Conservation (phyloP, 495 filamentous ascomycete genomes). For the Tricharina praecox region DNA sequence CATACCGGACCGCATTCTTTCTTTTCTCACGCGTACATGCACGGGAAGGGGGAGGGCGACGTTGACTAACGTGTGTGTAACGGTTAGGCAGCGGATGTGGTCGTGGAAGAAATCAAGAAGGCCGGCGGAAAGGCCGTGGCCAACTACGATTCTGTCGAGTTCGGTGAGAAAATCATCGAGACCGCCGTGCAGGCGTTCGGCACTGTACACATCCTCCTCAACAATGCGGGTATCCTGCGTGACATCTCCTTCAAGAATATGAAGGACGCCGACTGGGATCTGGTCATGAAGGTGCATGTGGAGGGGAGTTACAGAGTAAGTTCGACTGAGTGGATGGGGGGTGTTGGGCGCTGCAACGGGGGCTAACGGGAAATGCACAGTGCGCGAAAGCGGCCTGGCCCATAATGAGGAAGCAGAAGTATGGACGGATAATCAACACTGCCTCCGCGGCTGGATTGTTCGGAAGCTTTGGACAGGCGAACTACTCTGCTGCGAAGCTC, state of each 20-base stretch:
- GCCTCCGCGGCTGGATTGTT: slow-evolving; percentile 89
- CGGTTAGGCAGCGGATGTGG: slow-evolving; percentile 72
- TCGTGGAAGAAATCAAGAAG: slow-evolving; percentile 84
- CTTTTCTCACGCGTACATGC: background rate
- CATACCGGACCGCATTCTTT: too few species aligned
- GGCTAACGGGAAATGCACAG: slow-evolving; percentile 28
- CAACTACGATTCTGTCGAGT: slow-evolving; percentile 94
- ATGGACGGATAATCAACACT: slow-evolving; percentile 89
- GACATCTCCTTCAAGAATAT: slow-evolving; percentile 99
- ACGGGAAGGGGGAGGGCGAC: background rate
- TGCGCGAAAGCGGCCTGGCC: slow-evolving; percentile 94
- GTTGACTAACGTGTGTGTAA: background rate
- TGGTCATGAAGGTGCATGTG: slow-evolving; percentile 84
- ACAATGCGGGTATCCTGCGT: slow-evolving; percentile 94
- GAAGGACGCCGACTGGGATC: slow-evolving; percentile 91
- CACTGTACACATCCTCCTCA: slow-evolving; percentile 84
- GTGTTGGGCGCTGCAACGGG: background rate
- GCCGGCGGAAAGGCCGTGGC: slow-evolving; percentile 91
- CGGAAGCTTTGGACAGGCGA: slow-evolving; percentile 88
- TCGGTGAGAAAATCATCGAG: slow-evolving; percentile 89
- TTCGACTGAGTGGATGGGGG: background rate
- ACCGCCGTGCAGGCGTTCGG: slow-evolving; percentile 87
- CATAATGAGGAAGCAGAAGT: slow-evolving; percentile 96
- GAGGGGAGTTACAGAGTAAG: slow-evolving; percentile 79
- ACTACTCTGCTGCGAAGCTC: slow-evolving; percentile 95